Conservation (phyloP, 345 rosid genomes). For the Eucalyptus pauciflora region DNA sequence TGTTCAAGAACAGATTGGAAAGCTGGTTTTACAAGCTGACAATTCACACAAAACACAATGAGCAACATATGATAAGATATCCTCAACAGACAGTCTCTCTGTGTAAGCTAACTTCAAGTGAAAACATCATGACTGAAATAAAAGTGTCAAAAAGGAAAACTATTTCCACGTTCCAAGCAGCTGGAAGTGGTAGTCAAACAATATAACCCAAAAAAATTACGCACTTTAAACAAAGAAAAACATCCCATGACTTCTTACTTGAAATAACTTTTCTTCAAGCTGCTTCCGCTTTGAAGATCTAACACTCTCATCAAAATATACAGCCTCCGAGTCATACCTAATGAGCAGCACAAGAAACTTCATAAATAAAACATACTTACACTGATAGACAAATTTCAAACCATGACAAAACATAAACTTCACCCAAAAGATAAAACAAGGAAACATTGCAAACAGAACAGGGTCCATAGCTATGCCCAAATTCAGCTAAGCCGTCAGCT, state of each 20-base stretch:
- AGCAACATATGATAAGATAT: neutral
- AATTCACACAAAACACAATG: neutral
- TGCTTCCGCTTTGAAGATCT: conserved; percentile 74
- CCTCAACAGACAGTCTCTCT: neutral
- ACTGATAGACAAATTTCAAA: neutral
- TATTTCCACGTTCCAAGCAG: neutral
- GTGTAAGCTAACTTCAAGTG: neutral
- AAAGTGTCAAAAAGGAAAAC: neutral
- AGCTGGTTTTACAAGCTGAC: conserved; percentile 85
- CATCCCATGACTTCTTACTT: conserved; percentile 28
- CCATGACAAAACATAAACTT: neutral
- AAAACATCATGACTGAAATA: neutral
- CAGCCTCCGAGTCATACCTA: conserved; percentile 81
- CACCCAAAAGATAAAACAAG: neutral
- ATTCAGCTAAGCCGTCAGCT: neutral
- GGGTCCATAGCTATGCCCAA: neutral
- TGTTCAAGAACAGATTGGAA: conserved; percentile 76
- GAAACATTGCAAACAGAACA: neutral
- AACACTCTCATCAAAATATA: conserved; percentile 87
- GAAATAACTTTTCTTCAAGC: conserved; percentile 88
- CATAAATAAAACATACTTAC: neutral
- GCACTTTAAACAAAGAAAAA: neutral
- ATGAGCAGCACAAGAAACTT: neutral
- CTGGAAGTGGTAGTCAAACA: neutral
- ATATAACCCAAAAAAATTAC: neutral